phyloP scores from a whole-genome alignment of 2,329 filamentous ascomycete species.

The Cercospora citrullina region DNA sequence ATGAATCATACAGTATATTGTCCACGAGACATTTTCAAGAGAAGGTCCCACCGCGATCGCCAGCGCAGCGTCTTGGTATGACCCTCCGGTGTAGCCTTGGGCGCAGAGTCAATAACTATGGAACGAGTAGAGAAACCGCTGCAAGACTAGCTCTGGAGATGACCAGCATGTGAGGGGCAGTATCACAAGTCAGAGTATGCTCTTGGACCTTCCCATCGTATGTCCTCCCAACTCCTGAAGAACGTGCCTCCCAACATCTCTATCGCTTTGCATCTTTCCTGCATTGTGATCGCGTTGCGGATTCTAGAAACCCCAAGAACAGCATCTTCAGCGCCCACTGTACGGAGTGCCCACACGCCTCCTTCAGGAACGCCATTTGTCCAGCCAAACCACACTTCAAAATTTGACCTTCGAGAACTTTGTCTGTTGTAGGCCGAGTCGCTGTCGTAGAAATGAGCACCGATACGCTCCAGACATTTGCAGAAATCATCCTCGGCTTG shows the following conservation, averaged over 20 bases:
- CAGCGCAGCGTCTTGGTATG: background rate
- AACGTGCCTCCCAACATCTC: background rate
- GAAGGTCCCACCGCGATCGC: background rate
- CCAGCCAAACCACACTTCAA: background rate
- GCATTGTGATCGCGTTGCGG: background rate
- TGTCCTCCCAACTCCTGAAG: background rate
- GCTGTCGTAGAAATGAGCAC: background rate
- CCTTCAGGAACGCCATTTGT: background rate
- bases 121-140: background rate
- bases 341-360: background rate
- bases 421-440: background rate
- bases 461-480: background rate
- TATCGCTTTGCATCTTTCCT: background rate
- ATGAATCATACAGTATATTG: background rate
- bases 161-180: background rate
- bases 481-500: background rate
- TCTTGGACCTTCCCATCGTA: background rate
- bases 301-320: background rate
- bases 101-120: background rate
- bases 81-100: too few species aligned
- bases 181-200: background rate
- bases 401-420: background rate
- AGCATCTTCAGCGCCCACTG: background rate
- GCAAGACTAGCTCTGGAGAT: background rate
- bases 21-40: background rate